Base-by-base conservation (phyloP, 2,329 filamentous ascomycete species). In the Fusarium multiceps region DNA sequence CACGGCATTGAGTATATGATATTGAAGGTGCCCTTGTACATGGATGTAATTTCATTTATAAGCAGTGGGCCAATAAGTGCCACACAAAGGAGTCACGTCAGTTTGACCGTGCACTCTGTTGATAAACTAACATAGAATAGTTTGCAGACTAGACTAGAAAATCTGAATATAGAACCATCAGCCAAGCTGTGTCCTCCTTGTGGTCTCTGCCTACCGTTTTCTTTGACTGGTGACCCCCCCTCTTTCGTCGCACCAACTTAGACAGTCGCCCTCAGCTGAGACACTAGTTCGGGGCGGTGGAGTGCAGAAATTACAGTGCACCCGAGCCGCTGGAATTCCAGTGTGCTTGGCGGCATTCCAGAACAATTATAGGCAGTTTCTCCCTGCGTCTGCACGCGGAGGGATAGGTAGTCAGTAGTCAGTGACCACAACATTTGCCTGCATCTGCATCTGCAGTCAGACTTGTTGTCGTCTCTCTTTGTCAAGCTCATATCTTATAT, bases 261-360 rank as follows among this genome's bases (percentile, higher is more conserved):
- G 41, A 59, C 59, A 41, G 34, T 51, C 32, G 23, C 32, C 32
- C 34, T 42, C 21, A 51, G 49, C 32, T 51, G 49, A 41, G 49
- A 51, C 49, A 51, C 49, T 41, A 51, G 49, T 8, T 28, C 49
- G 40, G 49, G 25, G 25, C 34, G 40, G 49, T 41, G 25, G 25
- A 28, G 23, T 45, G 13, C 21, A 25, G 51, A 23, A 12, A 14
- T 21, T 41, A 53, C 21, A 48, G 54, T 43, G 47, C 21, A 40
- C 51, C 48, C 51, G 28, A 58, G 21, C 23, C 34, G 48, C 48
- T 71, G 59, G 68, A 71, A 71, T 71, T 71, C 68, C 63, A 71
- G 63, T 57, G 50, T 40, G 21, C 30, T 53, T 55, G 51, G 56
- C 21, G 10, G n/a, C 68, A 68, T 71, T 71, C 68, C 68, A 71